Conservation (phyloP, 768 basidiomycete genomes). For the Tylopilus felleus region DNA sequence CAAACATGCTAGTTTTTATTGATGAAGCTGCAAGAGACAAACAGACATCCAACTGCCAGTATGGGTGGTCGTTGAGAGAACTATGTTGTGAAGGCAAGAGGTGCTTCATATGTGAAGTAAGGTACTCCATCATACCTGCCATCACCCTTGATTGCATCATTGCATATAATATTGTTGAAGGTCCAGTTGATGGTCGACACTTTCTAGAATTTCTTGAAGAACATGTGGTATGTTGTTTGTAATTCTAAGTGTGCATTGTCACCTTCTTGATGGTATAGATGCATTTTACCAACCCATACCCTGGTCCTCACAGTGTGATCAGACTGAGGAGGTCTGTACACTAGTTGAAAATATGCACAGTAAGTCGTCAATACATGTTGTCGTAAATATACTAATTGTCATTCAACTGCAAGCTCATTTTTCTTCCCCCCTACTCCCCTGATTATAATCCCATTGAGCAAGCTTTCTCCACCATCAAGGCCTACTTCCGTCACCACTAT, state of each 20-base stretch:
- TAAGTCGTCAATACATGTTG: not conserved
- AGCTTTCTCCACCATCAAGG: not conserved
- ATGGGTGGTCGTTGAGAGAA: no score
- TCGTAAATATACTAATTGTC: not conserved
- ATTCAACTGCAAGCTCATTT: conserved; percentile 25
- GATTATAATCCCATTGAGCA: conserved; percentile 13
- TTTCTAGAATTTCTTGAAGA: no score
- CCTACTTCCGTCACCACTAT: not conserved
- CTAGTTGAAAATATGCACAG: conserved; percentile 11
- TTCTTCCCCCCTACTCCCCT: conserved; percentile 19
- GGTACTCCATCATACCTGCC: conserved; percentile 14
- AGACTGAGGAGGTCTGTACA: conserved; percentile 19
- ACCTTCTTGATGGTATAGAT: not conserved
- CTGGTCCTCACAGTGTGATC: conserved; percentile 7
- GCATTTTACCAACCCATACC: conserved; percentile 1
- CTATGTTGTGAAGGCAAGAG: no score
- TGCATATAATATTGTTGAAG: conserved; percentile 13
- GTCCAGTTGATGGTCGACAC: conserved; percentile 3
- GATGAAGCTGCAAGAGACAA: conserved; percentile 18
- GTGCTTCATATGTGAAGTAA: no score
- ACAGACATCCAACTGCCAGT: no score
- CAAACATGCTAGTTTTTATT: conserved; percentile 22
- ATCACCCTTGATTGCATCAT: conserved; percentile 19
- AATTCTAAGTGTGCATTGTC: no score
- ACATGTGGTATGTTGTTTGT: not conserved